Conservation (phyloP, 805 yeast genomes). For the Candida palmyrensis region DNA sequence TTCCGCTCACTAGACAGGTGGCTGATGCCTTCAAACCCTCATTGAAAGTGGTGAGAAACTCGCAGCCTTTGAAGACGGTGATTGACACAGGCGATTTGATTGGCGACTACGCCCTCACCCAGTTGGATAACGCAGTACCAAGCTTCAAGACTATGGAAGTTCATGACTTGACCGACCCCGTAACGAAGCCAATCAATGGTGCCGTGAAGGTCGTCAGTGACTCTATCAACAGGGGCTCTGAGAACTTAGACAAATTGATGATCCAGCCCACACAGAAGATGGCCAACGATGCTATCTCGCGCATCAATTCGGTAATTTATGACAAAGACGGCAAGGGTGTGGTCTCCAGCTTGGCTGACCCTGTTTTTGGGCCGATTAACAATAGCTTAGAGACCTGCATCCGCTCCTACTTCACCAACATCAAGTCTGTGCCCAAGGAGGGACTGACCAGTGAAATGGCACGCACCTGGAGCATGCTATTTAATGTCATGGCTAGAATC, state of each 20-base stretch:
- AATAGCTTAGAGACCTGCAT: conserved; percentile 42
- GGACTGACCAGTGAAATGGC: conserved; percentile 52
- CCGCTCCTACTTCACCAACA: conserved; percentile 45
- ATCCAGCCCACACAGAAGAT: conserved; percentile 47
- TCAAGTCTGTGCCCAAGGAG: conserved; percentile 35
- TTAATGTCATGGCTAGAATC: conserved; percentile 30
- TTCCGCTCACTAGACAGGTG: conserved; percentile 32
- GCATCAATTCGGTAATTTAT: conserved; percentile 46
- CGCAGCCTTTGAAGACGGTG: conserved; percentile 38
- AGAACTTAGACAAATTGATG: conserved; percentile 13
- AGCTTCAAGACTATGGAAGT: conserved; percentile 50
- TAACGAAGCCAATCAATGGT: conserved; percentile 49
- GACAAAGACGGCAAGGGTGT: conserved; percentile 61
- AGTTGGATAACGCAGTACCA: conserved; percentile 59
- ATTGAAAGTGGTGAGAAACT: conserved; percentile 13
- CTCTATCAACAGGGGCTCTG: conserved; percentile 4
- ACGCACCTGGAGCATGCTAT: conserved; percentile 41
- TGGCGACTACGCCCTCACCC: conserved; percentile 47
- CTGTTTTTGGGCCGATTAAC: conserved; percentile 59
- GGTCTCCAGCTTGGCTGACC: conserved; percentile 58
- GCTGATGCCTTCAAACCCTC: conserved; percentile 27
- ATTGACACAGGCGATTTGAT: conserved; percentile 48
- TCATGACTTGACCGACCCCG: conserved; percentile 42
- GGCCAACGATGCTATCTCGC: conserved; percentile 43
- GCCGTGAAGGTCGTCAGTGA: conserved; percentile 27